Conservation (phyloP, 805 yeast genomes). For the Spathaspora boniae region DNA sequence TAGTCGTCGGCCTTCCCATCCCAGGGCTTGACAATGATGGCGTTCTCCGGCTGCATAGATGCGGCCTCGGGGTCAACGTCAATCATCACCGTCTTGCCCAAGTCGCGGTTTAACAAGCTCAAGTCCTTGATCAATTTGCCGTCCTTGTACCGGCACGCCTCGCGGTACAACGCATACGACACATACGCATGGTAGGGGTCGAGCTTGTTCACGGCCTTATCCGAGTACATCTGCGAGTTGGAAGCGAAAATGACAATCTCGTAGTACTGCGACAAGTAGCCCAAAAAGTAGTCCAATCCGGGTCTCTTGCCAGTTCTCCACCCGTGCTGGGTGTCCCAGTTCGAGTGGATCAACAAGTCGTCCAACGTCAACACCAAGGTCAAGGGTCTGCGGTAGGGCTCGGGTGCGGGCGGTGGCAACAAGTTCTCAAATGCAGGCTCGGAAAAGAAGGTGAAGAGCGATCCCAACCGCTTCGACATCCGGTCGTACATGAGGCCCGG, state of each 20-base stretch:
- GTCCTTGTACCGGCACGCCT: slow-evolving; percentile 85
- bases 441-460: slow-evolving; percentile 76
- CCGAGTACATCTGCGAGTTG: slow-evolving; percentile 81
- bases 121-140: slow-evolving; percentile 90
- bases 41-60: slow-evolving; percentile 88
- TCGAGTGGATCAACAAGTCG: slow-evolving; percentile 85
- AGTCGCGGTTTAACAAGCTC: slow-evolving; percentile 85
- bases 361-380: slow-evolving; percentile 88
- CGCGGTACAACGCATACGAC: slow-evolving; percentile 83
- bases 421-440: slow-evolving; percentile 94
- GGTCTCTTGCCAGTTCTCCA: slow-evolving; percentile 99
- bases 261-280: slow-evolving; percentile 90
- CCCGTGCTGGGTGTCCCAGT: slow-evolving; percentile 88
- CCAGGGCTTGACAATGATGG: slow-evolving; percentile 85
- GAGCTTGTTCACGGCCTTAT: slow-evolving; percentile 77
- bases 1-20: slow-evolving; percentile 79
- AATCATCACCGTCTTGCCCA: slow-evolving; percentile 71
- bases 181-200: slow-evolving; percentile 92
- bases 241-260: slow-evolving; percentile 91
- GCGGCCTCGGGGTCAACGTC: slow-evolving; percentile 74
- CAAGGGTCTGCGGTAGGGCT: slow-evolving; percentile 86
- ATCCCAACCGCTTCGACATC: slow-evolving; percentile 64
- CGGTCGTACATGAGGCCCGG: slow-evolving; percentile 66
- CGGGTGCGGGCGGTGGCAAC: slow-evolving; percentile 89
- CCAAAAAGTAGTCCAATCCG: slow-evolving; percentile 94